Conservation (phyloP, 805 yeast species). For the Suhomyces tanzawaensis region DNA sequence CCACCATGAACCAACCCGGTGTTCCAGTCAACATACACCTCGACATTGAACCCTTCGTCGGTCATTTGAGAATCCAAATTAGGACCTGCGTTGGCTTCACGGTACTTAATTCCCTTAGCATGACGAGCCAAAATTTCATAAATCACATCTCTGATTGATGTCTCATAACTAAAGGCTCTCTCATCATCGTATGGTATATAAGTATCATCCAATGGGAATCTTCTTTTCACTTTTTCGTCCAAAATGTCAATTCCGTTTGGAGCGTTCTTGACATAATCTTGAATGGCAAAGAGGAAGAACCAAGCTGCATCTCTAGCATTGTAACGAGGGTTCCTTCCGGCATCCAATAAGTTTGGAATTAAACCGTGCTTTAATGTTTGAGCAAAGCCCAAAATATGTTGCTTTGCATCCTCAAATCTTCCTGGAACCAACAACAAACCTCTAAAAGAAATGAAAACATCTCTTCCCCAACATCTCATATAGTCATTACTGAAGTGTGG, state of each 20-base stretch:
- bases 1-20: slow-evolving; percentile 92
- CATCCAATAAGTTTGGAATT: slow-evolving; percentile 88
- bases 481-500: slow-evolving; percentile 90
- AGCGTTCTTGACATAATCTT: slow-evolving; percentile 67
- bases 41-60: slow-evolving; percentile 87
- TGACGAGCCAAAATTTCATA: slow-evolving; percentile 85
- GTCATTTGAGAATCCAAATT: slow-evolving; percentile 87
- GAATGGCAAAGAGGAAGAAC: slow-evolving; percentile 88
- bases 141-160: slow-evolving; percentile 71
- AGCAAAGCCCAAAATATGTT: slow-evolving; percentile 84
- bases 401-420: slow-evolving; percentile 72
- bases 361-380: slow-evolving; percentile 91
- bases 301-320: slow-evolving; percentile 97
- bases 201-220: slow-evolving; percentile 87
- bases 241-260: slow-evolving; percentile 70
- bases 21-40: slow-evolving; percentile 77
- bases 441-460: slow-evolving; percentile 82
- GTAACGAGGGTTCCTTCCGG: slow-evolving; percentile 90
- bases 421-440: slow-evolving; percentile 80
- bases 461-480: slow-evolving; percentile 99
- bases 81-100: slow-evolving; percentile 96
- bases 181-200: slow-evolving; percentile 68
- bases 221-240: slow-evolving; percentile 68
- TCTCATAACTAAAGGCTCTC: slow-evolving; percentile 69
- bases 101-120: slow-evolving; percentile 79